phyloP scores from a whole-genome alignment of 805 yeast genomes.

The Sugiyamaella qingdaonensis region DNA sequence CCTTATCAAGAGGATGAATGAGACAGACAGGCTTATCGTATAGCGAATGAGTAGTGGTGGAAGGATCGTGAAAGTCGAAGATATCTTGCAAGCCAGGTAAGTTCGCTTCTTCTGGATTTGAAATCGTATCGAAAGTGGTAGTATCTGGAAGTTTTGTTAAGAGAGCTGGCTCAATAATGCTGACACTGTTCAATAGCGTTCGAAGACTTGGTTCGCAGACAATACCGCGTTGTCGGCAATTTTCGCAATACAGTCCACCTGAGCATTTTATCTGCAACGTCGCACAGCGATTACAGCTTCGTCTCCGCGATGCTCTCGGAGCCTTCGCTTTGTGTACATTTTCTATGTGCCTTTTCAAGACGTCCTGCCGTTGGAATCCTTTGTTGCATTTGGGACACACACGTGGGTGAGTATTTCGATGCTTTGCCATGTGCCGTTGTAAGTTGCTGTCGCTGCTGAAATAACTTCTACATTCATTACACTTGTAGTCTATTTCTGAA shows the following conservation, averaged over 20 bases:
- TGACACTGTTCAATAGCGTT: neutral
- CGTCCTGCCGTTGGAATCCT: conserved; percentile 6
- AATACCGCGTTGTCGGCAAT: neutral
- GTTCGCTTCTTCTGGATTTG: neutral
- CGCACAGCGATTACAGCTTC: conserved; percentile 6
- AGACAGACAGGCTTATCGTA: neutral
- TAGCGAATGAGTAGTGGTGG: neutral
- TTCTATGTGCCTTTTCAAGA: conserved; percentile 4
- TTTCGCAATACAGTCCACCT: conserved; percentile 4
- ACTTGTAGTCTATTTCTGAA: neutral
- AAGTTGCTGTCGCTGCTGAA: conserved; percentile 1
- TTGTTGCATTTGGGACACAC: conserved; percentile 8
- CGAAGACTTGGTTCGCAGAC: neutral
- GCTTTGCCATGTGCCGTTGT: conserved; percentile 2
- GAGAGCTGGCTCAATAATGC: neutral
- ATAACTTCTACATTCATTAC: neutral
- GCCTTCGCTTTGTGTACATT: conserved; percentile 6
- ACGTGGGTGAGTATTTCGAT: neutral
- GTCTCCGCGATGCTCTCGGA: conserved; percentile 1
- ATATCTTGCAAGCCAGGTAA: neutral
- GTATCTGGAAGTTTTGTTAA: neutral
- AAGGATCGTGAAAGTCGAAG: neutral
- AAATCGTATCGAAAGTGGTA: neutral
- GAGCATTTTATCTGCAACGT: conserved; percentile 1
- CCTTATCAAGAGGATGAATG: neutral